Evolutionary conservation across 768 basidiomycete species (phyloP).

Genomic region (Termitomyces sp.): DNA sequence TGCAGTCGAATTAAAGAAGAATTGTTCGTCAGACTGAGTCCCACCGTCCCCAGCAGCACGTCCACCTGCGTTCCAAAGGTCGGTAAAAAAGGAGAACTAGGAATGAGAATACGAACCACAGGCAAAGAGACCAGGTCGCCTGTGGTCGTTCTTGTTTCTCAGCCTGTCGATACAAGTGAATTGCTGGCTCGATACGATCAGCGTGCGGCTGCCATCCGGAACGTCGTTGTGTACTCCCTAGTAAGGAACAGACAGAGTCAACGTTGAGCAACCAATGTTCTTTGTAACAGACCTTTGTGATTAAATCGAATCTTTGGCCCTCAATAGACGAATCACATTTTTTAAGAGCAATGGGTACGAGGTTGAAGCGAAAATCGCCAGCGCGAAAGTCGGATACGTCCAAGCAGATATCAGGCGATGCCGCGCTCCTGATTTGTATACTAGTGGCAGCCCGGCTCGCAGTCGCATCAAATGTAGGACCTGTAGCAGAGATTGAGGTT

Average conservation of each 20-base stretch:
- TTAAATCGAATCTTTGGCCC: slow-evolving; percentile 26
- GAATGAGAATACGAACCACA: slow-evolving; percentile 13
- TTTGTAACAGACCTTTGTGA: slow-evolving; percentile 16
- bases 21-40: slow-evolving; percentile 19
- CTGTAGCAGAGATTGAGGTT: neutral
- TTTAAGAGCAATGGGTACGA: slow-evolving; percentile 23
- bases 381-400: slow-evolving; percentile 26
- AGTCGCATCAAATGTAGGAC: slow-evolving; percentile 17
- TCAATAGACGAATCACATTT: slow-evolving; percentile 18
- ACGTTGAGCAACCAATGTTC: neutral
- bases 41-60: slow-evolving; percentile 21
- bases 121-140: slow-evolving; percentile 21
- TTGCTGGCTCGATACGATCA: slow-evolving; percentile 25
- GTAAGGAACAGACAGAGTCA: neutral
- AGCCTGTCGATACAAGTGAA: slow-evolving; percentile 21
- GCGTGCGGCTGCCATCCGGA: slow-evolving; percentile 4
- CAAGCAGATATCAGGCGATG: slow-evolving; percentile 19
- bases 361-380: slow-evolving; percentile 24
- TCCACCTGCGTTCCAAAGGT: slow-evolving; percentile 12
- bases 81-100: neutral
- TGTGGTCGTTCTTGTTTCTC: slow-evolving; percentile 17
- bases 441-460: slow-evolving; percentile 18
- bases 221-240: neutral
- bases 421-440: slow-evolving; percentile 15
- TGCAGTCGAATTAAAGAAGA: slow-evolving; percentile 19